Conservation (phyloP, 495 filamentous ascomycete genomes). For the Lasiosphaeriaceae sp. region DNA sequence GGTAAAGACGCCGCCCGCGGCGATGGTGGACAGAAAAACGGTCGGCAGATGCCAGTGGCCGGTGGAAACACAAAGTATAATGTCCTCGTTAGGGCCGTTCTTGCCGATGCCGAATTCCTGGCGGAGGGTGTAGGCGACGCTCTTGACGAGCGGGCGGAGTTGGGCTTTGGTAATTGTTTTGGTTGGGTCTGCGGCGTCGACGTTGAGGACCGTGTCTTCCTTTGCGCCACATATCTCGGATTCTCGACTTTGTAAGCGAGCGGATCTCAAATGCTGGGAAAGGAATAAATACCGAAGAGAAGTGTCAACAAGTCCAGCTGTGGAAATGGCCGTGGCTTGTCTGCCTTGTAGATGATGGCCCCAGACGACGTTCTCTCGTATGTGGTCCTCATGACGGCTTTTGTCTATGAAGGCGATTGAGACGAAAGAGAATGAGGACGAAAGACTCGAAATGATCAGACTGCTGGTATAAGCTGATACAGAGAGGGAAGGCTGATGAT, state of each 20-base stretch:
- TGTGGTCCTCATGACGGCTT: neutral
- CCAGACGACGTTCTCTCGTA: neutral
- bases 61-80: conserved; percentile 46
- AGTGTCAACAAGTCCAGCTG: neutral
- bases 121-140: conserved; percentile 45
- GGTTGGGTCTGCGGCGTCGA: conserved; percentile 45
- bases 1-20: conserved; percentile 49
- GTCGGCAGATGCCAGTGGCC: conserved; percentile 45
- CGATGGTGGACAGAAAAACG: conserved; percentile 47
- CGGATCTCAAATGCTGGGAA: neutral
- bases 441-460: too few species aligned
- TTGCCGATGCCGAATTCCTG: conserved; percentile 44
- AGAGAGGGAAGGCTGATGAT: too few species aligned
- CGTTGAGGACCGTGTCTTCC: conserved; percentile 24
- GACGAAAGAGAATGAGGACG: too few species aligned
- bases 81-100: conserved; percentile 45
- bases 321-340: neutral
- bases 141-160: conserved; percentile 38
- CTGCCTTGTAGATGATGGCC: conserved; percentile 1
- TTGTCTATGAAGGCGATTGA: too few species aligned
- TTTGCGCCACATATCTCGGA: conserved; percentile 1
- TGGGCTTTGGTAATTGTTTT: conserved; percentile 46
- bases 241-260: conserved; percentile 4
- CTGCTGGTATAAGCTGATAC: too few species aligned
- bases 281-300: neutral